Base-by-base conservation (phyloP, 371 early-diverging fungal genomes). In the Apophysomyces variabilis region DNA sequence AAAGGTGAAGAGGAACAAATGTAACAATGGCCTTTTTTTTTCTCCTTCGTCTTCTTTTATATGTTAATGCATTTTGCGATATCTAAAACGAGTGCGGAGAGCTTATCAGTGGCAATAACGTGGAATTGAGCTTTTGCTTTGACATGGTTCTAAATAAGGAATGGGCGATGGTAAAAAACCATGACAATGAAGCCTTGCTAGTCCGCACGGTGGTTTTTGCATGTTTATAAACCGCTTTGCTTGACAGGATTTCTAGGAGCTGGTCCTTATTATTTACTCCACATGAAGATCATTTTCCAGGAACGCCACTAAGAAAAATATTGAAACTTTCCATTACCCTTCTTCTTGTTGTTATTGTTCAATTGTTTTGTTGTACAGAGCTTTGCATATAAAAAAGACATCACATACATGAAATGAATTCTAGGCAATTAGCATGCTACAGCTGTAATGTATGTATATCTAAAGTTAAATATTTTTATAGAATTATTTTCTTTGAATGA, bases 81-180 rank as follows among this genome's bases (percentile, higher is more conserved):
- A 26, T 26, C 32, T 50, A 50, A 50, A 50, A 50, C 54, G 54
- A 50, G 54, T 26, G 32, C 21, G 16, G 54, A 26, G 54, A 50
- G 54, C 21, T 26, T 21, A 50, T 50, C 54, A 26, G 54, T 50
- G 54, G 54, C 54, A 50, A 50, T 50, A 50, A 50, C 54, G 54
- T 50, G 54, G 54, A 21, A 26, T 50, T 50, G 16, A 50, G 54
- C 18, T 21, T 21, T 26, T 26, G 32, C 54, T 50, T 50, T 50
- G 54, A 50, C 54, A 21, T 50, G 21, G 54, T 50, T 50, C 54
- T 26, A 50, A 50, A 50, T 21, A 18, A 50, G 54, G 54, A 21
- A 50, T 50, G 6, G 54, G 11, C 21, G 21, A 9, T 26, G 54
- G 3, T 41, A 16, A 18, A 50, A n/a, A 26, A 26, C 5, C 54